Percentiles rank a stretch among this genome's conserved stretches.
Evolutionary conservation across 208 protist genomes (phyloP).

Genomic region (Strigomonas culicis): DNA sequence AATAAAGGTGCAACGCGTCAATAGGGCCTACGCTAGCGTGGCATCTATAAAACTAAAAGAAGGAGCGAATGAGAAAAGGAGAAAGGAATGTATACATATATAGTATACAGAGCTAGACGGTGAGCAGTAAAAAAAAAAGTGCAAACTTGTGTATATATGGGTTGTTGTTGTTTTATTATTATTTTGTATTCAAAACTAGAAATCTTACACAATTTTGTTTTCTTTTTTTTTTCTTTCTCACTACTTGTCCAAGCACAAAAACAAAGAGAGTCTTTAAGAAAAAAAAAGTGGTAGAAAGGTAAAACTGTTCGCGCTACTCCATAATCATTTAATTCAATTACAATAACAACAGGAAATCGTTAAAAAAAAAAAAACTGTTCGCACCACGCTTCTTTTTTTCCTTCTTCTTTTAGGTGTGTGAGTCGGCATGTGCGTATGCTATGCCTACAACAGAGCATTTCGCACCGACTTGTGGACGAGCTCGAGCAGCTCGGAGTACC

Average conservation of each 20-base stretch:
- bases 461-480: conserved; percentile 63
- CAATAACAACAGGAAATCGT: neutral
- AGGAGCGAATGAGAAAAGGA: conserved; percentile 6
- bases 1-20: conserved; percentile 11
- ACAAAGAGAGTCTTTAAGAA: no score
- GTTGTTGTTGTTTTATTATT: neutral
- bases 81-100: neutral
- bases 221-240: neutral
- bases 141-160: neutral
- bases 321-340: no score
- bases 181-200: conserved; percentile 4
- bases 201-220: no score
- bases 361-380: neutral
- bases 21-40: neutral
- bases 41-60: conserved; percentile 2
- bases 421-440: no score
- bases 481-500: conserved; percentile 70
- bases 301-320: no score
- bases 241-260: no score
- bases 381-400: neutral
- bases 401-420: neutral
- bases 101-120: neutral
- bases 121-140: neutral
- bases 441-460: conserved; percentile 19
- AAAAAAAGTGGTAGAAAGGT: no score